Percentiles rank a stretch among this genome's conserved stretches.
Conservation (phyloP, 306 rosid genomes). For the Urtica urens region DNA sequence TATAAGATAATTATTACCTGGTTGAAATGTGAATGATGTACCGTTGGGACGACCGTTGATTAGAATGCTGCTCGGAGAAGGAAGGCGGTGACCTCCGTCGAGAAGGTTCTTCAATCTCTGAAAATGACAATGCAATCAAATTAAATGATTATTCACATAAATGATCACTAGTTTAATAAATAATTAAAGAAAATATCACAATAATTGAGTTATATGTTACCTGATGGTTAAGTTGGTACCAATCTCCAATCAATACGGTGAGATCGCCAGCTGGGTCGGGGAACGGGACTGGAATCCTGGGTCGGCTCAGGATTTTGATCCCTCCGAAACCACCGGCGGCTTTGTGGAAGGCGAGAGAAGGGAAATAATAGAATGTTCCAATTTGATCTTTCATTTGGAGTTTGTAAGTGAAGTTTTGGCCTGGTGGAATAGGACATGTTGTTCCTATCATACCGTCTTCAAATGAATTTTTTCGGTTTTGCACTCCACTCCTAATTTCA, state of each 20-base stretch:
- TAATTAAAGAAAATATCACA: too few species aligned
- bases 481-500: constrained; percentile 64
- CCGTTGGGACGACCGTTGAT: constrained; percentile 64
- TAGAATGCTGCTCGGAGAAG: constrained; percentile 51
- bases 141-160: neutral
- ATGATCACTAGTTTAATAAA: neutral
- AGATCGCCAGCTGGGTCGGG: constrained; percentile 68
- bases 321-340: constrained; percentile 88
- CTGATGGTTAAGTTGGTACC: constrained; percentile 57
- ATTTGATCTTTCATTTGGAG: constrained; percentile 86
- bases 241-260: constrained; percentile 76
- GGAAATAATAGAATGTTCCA: constrained; percentile 80
- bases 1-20: constrained; percentile 29
- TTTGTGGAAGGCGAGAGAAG: constrained; percentile 74
- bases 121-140: constrained; percentile 1
- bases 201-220: constrained; percentile 13
- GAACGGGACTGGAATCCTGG: constrained; percentile 83
- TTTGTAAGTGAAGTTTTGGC: constrained; percentile 79
- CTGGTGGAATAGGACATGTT: constrained; percentile 85
- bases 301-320: constrained; percentile 74
- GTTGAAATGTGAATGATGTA: constrained; percentile 50
- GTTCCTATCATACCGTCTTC: constrained; percentile 83
- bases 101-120: constrained; percentile 49
- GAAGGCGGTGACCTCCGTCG: constrained; percentile 68
- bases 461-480: constrained; percentile 75